These are phyloP conservation scores for Solanum commersonii DNA, from an alignment of 257 asterid species.

Conservation along the genomic window DNA sequence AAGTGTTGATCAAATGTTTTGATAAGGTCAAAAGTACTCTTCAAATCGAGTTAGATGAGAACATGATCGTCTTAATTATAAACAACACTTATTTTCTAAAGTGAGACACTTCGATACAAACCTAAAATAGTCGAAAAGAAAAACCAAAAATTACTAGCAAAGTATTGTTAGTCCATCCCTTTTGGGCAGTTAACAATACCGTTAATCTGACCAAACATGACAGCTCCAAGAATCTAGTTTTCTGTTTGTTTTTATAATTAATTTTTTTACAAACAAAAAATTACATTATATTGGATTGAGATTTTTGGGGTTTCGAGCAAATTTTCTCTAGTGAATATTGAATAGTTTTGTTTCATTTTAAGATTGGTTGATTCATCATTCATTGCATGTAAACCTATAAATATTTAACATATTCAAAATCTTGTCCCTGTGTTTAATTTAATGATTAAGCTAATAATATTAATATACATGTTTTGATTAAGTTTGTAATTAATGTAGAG, in stretches of 20 bases:
- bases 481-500: neutral
- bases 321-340: neutral
- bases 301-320: slow-evolving; percentile 44
- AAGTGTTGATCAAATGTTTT: neutral
- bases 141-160: too few species aligned
- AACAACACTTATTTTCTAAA: neutral
- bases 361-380: slow-evolving; percentile 19
- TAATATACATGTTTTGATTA: neutral
- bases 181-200: slow-evolving; percentile 16
- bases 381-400: slow-evolving; percentile 32
- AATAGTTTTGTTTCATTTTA: slow-evolving; percentile 14
- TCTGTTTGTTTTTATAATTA: neutral
- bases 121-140: neutral
- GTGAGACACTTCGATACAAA: neutral
- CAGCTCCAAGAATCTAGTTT: slow-evolving; percentile 27
- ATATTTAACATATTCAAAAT: neutral
- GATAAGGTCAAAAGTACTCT: neutral
- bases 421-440: neutral
- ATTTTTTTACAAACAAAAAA: neutral
- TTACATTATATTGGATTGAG: slow-evolving; percentile 33
- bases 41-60: neutral
- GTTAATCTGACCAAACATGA: slow-evolving; percentile 1
- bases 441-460: neutral
- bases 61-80: accelerated
- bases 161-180: neutral